These are phyloP conservation scores for Dentipellis sp. DNA, from an alignment of 768 basidiomycete species.

Conservation along the genomic window DNA sequence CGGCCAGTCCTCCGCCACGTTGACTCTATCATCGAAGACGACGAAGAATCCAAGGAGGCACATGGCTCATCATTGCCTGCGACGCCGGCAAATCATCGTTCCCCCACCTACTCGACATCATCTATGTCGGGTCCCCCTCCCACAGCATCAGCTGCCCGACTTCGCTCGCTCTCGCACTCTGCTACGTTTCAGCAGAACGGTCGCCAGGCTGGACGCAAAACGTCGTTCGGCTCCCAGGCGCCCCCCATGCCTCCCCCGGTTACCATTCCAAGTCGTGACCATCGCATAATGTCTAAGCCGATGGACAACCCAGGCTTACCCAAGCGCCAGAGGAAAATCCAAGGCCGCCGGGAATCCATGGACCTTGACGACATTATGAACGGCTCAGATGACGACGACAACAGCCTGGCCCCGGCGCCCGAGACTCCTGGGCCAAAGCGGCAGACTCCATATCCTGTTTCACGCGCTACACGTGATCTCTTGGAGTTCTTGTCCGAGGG, in stretches of 20 bases:
- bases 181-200: slow-evolving; percentile 6
- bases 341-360: slow-evolving; percentile 54
- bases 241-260: slow-evolving; percentile 3
- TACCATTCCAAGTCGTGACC: slow-evolving; percentile 2
- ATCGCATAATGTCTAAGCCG: not conserved
- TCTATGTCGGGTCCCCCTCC: not conserved
- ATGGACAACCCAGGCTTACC: slow-evolving; percentile 23
- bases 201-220: slow-evolving; percentile 1
- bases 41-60: slow-evolving; percentile 29
- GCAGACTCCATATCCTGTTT: slow-evolving; percentile 22
- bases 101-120: not conserved
- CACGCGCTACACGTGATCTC: slow-evolving; percentile 37
- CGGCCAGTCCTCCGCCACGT: slow-evolving; percentile 43
- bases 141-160: slow-evolving; percentile 5
- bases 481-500: slow-evolving; percentile 53
- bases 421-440: slow-evolving; percentile 7
- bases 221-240: slow-evolving; percentile 2
- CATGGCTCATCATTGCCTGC: not conserved
- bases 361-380: slow-evolving; percentile 72
- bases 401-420: slow-evolving; percentile 5
- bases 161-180: slow-evolving; percentile 17
- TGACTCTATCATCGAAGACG: slow-evolving; percentile 54
- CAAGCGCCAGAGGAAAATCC: slow-evolving; percentile 40
- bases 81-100: not conserved
- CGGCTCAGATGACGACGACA: slow-evolving; percentile 54